A percentile compares a stretch with the other conserved stretches of the same genome.
Conservation (phyloP, 768 basidiomycete genomes). For the Russula foetens region DNA sequence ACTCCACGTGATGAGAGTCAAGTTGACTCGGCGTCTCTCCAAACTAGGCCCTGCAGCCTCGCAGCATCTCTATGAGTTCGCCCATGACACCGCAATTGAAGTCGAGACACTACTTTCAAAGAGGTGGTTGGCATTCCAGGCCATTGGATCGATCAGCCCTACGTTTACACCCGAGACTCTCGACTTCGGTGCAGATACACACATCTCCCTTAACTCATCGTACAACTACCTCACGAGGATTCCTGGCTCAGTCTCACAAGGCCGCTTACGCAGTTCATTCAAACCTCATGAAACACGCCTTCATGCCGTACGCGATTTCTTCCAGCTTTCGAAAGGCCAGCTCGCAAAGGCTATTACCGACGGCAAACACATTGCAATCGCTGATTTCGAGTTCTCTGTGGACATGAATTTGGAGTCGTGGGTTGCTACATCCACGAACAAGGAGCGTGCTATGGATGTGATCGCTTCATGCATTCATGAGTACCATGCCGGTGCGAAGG, state of each 20-base stretch:
- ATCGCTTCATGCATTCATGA: conserved; percentile 9
- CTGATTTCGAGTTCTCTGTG: conserved; percentile 9
- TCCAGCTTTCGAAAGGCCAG: not conserved
- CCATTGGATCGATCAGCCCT: not conserved
- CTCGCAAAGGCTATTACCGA: not conserved
- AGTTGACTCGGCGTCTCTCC: conserved; percentile 23
- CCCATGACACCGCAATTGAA: not conserved
- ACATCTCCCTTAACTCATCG: not conserved
- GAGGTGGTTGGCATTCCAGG: conserved; percentile 5
- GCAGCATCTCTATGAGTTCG: not conserved
- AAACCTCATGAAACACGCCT: not conserved
- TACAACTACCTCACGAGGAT: not conserved
- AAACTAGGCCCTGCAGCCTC: conserved; percentile 16
- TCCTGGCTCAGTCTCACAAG: not conserved
- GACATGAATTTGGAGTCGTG: not conserved
- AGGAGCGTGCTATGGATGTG: not conserved
- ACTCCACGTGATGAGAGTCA: conserved; percentile 26
- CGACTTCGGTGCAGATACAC: not conserved
- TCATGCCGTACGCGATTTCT: not conserved
- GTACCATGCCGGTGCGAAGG: not conserved
- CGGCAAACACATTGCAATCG: not conserved
- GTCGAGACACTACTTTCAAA: not conserved
- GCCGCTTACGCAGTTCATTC: not conserved
- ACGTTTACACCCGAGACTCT: not conserved
- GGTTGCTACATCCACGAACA: not conserved